phyloP scores from a whole-genome alignment of 768 basidiomycete species.

The Sporobolomyces pararoseus region DNA sequence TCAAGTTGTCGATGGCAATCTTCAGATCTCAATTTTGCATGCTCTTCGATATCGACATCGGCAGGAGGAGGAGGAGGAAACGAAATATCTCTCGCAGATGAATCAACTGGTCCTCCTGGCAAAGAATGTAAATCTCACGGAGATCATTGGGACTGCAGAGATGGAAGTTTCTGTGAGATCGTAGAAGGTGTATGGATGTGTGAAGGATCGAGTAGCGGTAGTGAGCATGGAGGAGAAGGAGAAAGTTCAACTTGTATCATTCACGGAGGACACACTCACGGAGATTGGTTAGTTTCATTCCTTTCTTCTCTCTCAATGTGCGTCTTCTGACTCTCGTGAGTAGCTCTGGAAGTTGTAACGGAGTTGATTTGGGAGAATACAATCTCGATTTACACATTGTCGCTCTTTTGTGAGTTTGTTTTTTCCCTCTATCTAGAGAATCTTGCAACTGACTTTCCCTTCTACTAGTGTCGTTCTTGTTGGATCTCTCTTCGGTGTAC shows the following conservation, averaged over 20 bases:
- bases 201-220: background rate
- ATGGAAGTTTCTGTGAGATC: slow-evolving; percentile 37
- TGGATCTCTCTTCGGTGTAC: slow-evolving; percentile 35
- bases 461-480: slow-evolving; percentile 30
- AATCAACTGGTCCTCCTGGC: slow-evolving; percentile 6
- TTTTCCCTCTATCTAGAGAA: no score
- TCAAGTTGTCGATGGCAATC: slow-evolving; percentile 38
- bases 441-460: background rate
- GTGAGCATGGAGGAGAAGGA: background rate
- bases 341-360: slow-evolving; percentile 25
- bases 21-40: slow-evolving; percentile 10
- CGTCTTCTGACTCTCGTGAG: slow-evolving; percentile 41
- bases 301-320: no score
- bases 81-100: background rate
- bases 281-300: no score
- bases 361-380: slow-evolving; percentile 38
- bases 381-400: slow-evolving; percentile 40
- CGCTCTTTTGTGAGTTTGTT: slow-evolving; percentile 32
- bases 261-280: slow-evolving; percentile 41
- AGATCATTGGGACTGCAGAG: slow-evolving; percentile 37
- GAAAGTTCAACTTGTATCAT: slow-evolving; percentile 5
- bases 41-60: slow-evolving; percentile 11
- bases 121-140: slow-evolving; percentile 20
- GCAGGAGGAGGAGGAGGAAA: background rate
- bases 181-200: slow-evolving; percentile 27